Evolutionary conservation across 1,284 basidiomycete species (phyloP), one percentile per base, ranked within the genome.

Genomic region (Laetiporus sulphureus): DNA sequence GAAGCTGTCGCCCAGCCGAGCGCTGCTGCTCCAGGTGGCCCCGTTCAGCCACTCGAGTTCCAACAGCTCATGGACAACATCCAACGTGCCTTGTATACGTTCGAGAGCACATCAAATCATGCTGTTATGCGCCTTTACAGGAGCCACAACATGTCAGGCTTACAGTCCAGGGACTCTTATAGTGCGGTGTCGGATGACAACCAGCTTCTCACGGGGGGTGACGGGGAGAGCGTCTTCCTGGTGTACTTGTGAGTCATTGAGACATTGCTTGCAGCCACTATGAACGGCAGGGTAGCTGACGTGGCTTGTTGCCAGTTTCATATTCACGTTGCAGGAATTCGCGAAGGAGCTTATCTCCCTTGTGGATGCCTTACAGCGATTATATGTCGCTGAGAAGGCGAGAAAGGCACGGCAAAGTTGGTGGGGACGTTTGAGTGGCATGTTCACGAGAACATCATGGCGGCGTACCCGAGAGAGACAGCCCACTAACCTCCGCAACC

Each of bases 251-350:
- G 50, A 58, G 89, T 72, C 11, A 27, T 34, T 15, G n/a, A n/a
- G n/a, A n/a, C n/a, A n/a, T n/a, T n/a, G n/a, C 22, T 19, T 16
- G 6, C 18, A 8, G 32, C 16, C 6, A 33, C 13, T 27, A 27
- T n/a, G 32, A 12, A 15, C 7, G 18, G 8, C 32, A 33, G 8
- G 18, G 7, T 7, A 12, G 13, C 18, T 15, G 32, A 33, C 7
- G 10, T 8, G 32, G 15, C 32, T 16, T 16, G 19, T 12, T 38
- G 27, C 13, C 49, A 93, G 91, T 66, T 93, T 92, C 63, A 85
- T 94, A 46, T 96, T 95, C 62, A 94, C 91, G 0, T 63, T 95
- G 32, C 91, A 96, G 62, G 93, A 96, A 58, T 95, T 95, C 57
- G 77, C 88, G 5, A 69, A 75, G 45, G 93, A 96, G 60, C 65